phyloP scores from a whole-genome alignment of 768 basidiomycete species.

The Galerina sulciceps region DNA sequence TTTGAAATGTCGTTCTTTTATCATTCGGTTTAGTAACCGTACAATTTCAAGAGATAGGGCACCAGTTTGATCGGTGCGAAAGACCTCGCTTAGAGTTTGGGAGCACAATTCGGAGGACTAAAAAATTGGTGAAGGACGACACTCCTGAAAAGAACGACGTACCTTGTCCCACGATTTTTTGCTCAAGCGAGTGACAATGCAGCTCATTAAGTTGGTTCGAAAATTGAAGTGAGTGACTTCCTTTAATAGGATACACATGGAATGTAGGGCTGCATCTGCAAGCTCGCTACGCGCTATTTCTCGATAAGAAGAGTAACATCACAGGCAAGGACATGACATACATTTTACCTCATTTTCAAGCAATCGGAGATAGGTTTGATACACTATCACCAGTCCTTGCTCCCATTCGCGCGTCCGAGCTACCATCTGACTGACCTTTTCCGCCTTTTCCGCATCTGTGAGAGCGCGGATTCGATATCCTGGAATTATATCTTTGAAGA shows the following conservation, averaged over 20 bases:
- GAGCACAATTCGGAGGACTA: constrained; percentile 89
- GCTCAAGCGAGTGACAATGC: constrained; percentile 82
- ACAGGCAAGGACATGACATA: constrained; percentile 33
- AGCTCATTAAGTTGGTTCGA: constrained; percentile 87
- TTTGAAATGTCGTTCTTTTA: constrained; percentile 90
- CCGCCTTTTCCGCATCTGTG: constrained; percentile 87
- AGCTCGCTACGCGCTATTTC: constrained; percentile 65
- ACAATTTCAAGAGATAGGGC: constrained; percentile 85
- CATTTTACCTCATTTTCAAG: constrained; percentile 90
- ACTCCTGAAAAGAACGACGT: constrained; percentile 29
- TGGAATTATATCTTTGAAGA: constrained; percentile 95
- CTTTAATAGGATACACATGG: constrained; percentile 84
- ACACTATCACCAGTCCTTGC: constrained; percentile 86
- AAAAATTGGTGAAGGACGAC: constrained; percentile 12
- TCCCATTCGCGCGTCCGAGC: constrained; percentile 92
- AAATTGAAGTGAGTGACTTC: constrained; percentile 98
- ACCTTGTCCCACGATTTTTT: constrained; percentile 90
- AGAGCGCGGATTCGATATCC: constrained; percentile 93
- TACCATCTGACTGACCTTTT: constrained; percentile 95
- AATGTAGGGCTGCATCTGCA: constrained; percentile 72
- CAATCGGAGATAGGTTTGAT: constrained; percentile 86
- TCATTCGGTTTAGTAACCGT: constrained; percentile 91
- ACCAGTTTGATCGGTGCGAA: constrained; percentile 83
- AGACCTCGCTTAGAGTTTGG: constrained; percentile 78
- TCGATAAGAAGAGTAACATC: background rate